Base-by-base conservation (phyloP, 2,329 filamentous ascomycete genomes). In the Diaporthe velutina region DNA sequence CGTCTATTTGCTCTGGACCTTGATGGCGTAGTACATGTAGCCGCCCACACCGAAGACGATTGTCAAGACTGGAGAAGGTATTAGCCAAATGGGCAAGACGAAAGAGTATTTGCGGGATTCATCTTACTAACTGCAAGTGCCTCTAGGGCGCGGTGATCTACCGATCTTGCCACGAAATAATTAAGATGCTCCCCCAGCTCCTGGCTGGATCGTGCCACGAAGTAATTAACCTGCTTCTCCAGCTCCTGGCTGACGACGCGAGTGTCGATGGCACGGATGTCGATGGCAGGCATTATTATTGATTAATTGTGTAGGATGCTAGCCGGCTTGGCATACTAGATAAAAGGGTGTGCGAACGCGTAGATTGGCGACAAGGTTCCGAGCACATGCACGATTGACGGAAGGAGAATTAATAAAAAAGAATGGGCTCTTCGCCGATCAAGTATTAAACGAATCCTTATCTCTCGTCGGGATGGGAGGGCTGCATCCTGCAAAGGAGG, bases 21-120 rank as follows among this genome's bases (percentile, higher is more conserved):
- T 73, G 38, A 75, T 75, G 28, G 74, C 74, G 8, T 74, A 75
- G 66, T 75, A 75, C 74, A 75, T 75, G 42, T 75, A 75, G 2
- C 71, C 71, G n/a, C 74, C 74, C 3, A 75, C 74, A 12, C 74
- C 74, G 42, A 75, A 75, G 19, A 75, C 30, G 30, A 71, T 74
- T 8, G 71, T 74, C 5, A 54, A 35, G 8, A 75, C 74, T 74
- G 30, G 17, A 2, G 35, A 8, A 13, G 6, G 33, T 12, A 33
- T 74, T 60, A 73, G 54, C 10, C 4, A n/a, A 17, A 1, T 7
- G 9, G 45, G 8, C 12, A 7, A n/a, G 30, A 66, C 30, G 4
- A 7, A 3, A 13, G 22, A 8, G n/a, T 10, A 48, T 50, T 13
- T 28, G 25, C 5, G 28, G n/a, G 4, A 12, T 2, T 6, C 0